Evolutionary conservation across 257 asterid genomes (phyloP).

Genomic region (Ajuga chamaepitys): DNA sequence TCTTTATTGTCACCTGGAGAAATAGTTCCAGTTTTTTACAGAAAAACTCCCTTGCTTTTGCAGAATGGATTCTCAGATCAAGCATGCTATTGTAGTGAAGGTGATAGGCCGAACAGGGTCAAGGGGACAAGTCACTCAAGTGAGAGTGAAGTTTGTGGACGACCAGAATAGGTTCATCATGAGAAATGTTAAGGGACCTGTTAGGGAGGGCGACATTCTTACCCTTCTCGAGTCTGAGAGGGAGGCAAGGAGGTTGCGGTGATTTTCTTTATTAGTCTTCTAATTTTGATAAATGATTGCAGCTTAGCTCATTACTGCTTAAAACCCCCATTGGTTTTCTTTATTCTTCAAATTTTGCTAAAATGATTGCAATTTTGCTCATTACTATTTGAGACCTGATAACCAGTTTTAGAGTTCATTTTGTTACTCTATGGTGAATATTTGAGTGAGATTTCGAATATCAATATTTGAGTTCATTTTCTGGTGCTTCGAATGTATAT

Average conservation of each 20-base stretch:
- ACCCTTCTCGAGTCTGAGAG: slow-evolving; percentile 36
- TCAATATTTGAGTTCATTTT: too few relatives aligned
- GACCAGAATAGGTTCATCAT: slow-evolving; percentile 30
- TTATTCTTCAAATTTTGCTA: too few relatives aligned
- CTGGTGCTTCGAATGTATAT: too few relatives aligned
- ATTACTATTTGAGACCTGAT: too few relatives aligned
- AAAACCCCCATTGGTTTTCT: too few relatives aligned
- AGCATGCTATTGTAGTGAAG: slow-evolving; percentile 35
- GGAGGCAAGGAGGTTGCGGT: slow-evolving; percentile 38
- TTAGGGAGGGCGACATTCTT: slow-evolving; percentile 39
- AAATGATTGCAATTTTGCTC: too few relatives aligned
- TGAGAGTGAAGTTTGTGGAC: slow-evolving; percentile 32
- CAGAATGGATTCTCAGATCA: slow-evolving; percentile 42
- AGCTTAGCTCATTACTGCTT: not conserved
- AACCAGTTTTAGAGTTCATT: not conserved
- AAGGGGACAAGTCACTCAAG: slow-evolving; percentile 36
- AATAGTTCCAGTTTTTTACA: too few relatives aligned
- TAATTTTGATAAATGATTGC: too few relatives aligned
- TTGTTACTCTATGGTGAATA: not conserved
- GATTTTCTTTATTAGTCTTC: too few relatives aligned
- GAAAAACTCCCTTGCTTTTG: too few relatives aligned
- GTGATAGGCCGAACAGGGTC: slow-evolving; percentile 38
- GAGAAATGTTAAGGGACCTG: slow-evolving; percentile 40
- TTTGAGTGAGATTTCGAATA: not conserved
- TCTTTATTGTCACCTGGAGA: too few relatives aligned